Evolutionary conservation across 495 filamentous ascomycete genomes (phyloP).

Genomic region (Choiromyces venosus): DNA sequence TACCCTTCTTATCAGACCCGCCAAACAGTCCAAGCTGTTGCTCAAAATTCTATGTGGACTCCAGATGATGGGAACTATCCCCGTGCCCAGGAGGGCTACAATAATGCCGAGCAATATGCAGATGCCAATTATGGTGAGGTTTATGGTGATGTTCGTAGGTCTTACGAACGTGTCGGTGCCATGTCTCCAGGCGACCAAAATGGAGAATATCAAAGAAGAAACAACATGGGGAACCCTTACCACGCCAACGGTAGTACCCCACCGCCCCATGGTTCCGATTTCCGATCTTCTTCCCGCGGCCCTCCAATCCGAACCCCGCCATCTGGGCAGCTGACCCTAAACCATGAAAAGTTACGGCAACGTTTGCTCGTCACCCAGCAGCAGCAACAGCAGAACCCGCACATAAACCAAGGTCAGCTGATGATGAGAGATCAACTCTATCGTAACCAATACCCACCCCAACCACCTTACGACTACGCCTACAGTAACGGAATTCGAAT

Average conservation of each 20-base stretch:
- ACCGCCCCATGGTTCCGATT: constrained; percentile 46
- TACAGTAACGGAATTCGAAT: constrained; percentile 43
- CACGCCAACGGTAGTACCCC: constrained; percentile 52
- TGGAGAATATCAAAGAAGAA: constrained; percentile 44
- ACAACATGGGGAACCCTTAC: constrained; percentile 54
- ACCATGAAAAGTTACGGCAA: constrained; percentile 41
- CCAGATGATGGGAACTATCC: constrained; percentile 30
- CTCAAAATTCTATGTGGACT: constrained; percentile 34
- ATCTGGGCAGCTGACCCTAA: constrained; percentile 32
- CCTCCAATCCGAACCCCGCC: constrained; percentile 38
- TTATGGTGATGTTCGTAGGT: constrained; percentile 36
- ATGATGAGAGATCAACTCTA: constrained; percentile 43
- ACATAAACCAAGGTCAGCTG: constrained; percentile 41
- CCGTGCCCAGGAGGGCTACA: constrained; percentile 33
- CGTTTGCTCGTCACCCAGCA: constrained; percentile 44
- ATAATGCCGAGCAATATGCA: constrained; percentile 27
- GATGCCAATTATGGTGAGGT: constrained; percentile 27
- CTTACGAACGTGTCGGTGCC: constrained; percentile 43
- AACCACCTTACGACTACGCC: constrained; percentile 42
- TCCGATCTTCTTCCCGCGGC: constrained; percentile 46
- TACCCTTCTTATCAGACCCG: constrained; percentile 35
- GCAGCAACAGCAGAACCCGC: constrained; percentile 48
- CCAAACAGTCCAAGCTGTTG: constrained; percentile 15
- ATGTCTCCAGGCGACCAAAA: constrained; percentile 44
- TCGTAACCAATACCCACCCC: constrained; percentile 45